These are phyloP conservation scores for Euphrasia confusa DNA, from an alignment of 257 asterid genomes.

Conservation along the genomic window DNA sequence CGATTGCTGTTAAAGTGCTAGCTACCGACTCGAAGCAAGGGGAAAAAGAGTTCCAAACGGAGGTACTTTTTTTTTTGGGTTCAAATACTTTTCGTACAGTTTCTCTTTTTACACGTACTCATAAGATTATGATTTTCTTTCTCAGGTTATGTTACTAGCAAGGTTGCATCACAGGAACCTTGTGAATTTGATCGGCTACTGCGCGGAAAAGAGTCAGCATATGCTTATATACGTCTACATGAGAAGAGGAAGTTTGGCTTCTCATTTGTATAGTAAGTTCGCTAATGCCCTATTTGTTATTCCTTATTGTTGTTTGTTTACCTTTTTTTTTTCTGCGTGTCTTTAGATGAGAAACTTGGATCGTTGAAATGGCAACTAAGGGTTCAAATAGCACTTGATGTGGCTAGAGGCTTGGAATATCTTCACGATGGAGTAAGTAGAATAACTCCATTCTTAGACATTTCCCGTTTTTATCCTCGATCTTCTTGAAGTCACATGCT, in stretches of 20 bases:
- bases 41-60: conserved; percentile 88
- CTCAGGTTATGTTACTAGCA: conserved; percentile 84
- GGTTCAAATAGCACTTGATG: conserved; percentile 89
- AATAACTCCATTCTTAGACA: conserved; percentile 11
- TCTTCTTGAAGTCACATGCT: conserved; percentile 7
- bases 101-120: not conserved
- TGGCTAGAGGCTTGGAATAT: conserved; percentile 96
- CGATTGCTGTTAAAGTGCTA: conserved; percentile 90
- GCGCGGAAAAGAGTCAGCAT: conserved; percentile 89
- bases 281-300: conserved; percentile 6
- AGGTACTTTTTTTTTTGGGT: conserved; percentile 43
- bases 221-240: conserved; percentile 88
- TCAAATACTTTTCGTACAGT: not conserved
- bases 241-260: conserved; percentile 91
- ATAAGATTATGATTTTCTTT: not conserved
- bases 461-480: not conserved
- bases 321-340: conserved; percentile 17
- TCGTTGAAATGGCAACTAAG: conserved; percentile 68
- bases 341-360: conserved; percentile 56
- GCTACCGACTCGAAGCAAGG: conserved; percentile 95
- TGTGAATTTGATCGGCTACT: conserved; percentile 92
- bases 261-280: conserved; percentile 80
- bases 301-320: not conserved
- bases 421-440: conserved; percentile 93
- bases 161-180: conserved; percentile 96